These are phyloP conservation scores for Isabelozyma heimii DNA, from an alignment of 805 yeast species.

Conservation along the genomic window DNA sequence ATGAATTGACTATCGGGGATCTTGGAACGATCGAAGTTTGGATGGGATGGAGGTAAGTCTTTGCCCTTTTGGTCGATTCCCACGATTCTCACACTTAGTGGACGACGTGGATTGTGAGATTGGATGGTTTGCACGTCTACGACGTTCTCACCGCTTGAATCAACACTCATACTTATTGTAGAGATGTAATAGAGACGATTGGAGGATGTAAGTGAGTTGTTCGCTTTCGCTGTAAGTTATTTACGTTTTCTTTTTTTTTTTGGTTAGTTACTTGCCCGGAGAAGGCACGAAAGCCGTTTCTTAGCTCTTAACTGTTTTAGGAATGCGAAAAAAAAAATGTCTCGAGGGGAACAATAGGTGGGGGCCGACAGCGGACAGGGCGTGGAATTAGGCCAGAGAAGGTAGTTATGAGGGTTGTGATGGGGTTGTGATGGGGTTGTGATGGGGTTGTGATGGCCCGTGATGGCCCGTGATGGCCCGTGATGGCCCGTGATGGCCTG, in stretches of 20 bases:
- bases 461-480: too few relatives aligned
- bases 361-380: too few relatives aligned
- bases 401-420: too few relatives aligned
- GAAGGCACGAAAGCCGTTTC: background rate
- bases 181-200: background rate
- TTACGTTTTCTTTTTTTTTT: background rate
- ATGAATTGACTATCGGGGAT: conserved; percentile 29
- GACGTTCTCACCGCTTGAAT: background rate
- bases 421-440: too few relatives aligned
- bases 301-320: background rate
- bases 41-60: conserved; percentile 30
- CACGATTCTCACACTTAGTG: background rate
- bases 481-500: too few relatives aligned
- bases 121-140: background rate
- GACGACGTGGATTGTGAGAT: background rate
- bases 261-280: background rate
- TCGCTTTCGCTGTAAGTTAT: too few relatives aligned
- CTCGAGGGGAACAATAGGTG: too few relatives aligned
- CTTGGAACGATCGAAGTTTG: conserved; percentile 29
- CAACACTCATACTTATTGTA: background rate
- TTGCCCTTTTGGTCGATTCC: background rate
- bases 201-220: background rate
- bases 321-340: background rate
- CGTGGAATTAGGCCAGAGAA: too few relatives aligned
- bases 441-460: too few relatives aligned